Percentiles rank a stretch among this genome's conserved stretches.
Conservation (phyloP, 2,329 filamentous ascomycete species). For the Ophiocordyceps robertsii region DNA sequence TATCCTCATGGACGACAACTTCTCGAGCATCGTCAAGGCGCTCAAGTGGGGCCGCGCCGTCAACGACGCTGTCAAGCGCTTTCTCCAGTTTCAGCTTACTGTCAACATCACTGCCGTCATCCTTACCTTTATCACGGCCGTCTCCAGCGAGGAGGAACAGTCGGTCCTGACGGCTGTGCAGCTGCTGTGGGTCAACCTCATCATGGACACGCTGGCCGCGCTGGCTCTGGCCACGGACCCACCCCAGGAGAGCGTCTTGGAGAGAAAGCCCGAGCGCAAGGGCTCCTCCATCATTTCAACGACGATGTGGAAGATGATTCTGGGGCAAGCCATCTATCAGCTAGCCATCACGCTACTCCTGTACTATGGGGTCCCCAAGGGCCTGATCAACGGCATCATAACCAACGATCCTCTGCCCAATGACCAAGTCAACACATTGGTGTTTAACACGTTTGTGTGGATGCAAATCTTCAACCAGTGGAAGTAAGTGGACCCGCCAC, state of each 20-base stretch:
- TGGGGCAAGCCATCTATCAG: constrained; percentile 85
- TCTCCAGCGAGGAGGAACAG: constrained; percentile 52
- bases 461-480: constrained; percentile 99
- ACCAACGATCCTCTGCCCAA: constrained; percentile 24
- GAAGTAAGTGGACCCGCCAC: constrained; percentile 49
- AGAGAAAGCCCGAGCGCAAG: constrained; percentile 56
- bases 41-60: constrained; percentile 69
- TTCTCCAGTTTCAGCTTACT: constrained; percentile 64
- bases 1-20: constrained; percentile 81
- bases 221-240: constrained; percentile 82
- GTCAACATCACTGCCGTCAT: constrained; percentile 88
- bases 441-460: constrained; percentile 98
- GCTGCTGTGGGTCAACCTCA: constrained; percentile 90
- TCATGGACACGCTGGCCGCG: constrained; percentile 93
- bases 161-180: constrained; percentile 83
- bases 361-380: constrained; percentile 54
- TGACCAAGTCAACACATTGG: constrained; percentile 57
- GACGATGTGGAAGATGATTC: constrained; percentile 99
- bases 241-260: constrained; percentile 66
- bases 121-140: constrained; percentile 77
- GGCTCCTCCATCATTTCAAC: constrained; percentile 57
- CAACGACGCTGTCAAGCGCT: constrained; percentile 66
- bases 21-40: constrained; percentile 73
- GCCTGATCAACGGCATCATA: constrained; percentile 27
- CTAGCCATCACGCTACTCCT: constrained; percentile 67